These are phyloP conservation scores for Kregervanrija delftensis DNA, from an alignment of 805 yeast species.

Conservation along the genomic window DNA sequence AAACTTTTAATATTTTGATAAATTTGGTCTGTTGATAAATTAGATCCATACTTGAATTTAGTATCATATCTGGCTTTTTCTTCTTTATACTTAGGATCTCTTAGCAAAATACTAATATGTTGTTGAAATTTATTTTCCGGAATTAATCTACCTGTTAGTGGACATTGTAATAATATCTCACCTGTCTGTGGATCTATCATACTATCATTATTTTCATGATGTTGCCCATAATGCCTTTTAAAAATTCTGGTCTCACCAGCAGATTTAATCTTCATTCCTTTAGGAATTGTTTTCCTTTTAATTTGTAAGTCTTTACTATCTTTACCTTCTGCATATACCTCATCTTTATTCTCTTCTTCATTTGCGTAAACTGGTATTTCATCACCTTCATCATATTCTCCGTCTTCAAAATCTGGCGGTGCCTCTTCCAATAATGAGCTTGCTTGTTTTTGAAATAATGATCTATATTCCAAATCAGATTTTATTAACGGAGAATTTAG, in stretches of 20 bases:
- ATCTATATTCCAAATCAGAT: slow-evolving; percentile 53
- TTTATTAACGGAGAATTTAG: slow-evolving; percentile 49
- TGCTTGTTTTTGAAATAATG: slow-evolving; percentile 45
- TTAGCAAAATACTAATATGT: slow-evolving; percentile 60
- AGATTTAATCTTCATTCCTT: slow-evolving; percentile 58
- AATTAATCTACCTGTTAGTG: slow-evolving; percentile 66
- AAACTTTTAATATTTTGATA: slow-evolving; percentile 51
- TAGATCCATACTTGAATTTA: slow-evolving; percentile 38
- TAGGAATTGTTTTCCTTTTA: slow-evolving; percentile 17
- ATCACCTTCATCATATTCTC: slow-evolving; percentile 13
- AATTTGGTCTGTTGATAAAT: slow-evolving; percentile 39
- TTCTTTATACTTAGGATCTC: slow-evolving; percentile 73
- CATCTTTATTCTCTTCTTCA: not conserved
- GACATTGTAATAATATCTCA: slow-evolving; percentile 52
- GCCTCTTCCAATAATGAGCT: slow-evolving; percentile 32
- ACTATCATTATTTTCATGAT: not conserved
- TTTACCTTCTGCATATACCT: not conserved
- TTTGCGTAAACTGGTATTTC: slow-evolving; percentile 1
- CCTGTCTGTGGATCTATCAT: slow-evolving; percentile 11
- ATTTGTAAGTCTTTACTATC: slow-evolving; percentile 3
- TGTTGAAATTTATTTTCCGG: slow-evolving; percentile 65
- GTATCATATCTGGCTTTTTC: slow-evolving; percentile 57
- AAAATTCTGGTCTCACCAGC: slow-evolving; percentile 62
- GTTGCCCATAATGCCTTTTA: slow-evolving; percentile 20
- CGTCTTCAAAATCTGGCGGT: slow-evolving; percentile 31